phyloP scores from a whole-genome alignment of 345 rosid genomes.

The Syzygium grande region DNA sequence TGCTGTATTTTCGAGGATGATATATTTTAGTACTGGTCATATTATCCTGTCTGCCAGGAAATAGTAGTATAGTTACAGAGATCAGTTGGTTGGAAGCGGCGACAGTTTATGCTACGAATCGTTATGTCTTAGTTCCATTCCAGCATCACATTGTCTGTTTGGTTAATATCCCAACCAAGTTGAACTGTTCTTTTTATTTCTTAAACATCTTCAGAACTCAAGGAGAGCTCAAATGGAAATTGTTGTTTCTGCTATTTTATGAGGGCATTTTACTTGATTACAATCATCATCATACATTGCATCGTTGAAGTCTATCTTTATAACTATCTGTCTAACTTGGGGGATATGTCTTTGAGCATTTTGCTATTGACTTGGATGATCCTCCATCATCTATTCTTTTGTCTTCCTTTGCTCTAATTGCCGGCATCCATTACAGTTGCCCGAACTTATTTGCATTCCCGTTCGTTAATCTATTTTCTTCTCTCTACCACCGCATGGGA shows the following conservation, averaged over 20 bases:
- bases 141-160: not conserved
- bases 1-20: not conserved
- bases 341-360: not conserved
- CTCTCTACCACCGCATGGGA: not conserved
- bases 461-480: not conserved
- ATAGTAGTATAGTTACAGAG: not conserved
- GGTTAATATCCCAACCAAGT: not conserved
- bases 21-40: not conserved
- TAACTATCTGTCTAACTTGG: not conserved
- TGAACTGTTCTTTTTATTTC: not conserved
- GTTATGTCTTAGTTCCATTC: not conserved
- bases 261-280: not conserved
- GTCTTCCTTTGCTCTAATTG: not conserved
- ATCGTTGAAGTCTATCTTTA: not conserved
- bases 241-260: not conserved
- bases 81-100: not conserved
- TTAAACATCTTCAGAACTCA: not conserved
- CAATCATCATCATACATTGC: not conserved
- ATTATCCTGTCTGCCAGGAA: not conserved
- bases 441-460: not conserved
- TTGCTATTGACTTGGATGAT: not conserved
- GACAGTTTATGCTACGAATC: not conserved
- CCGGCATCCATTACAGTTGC: not conserved
- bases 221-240: not conserved
- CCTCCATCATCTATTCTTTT: not conserved